phyloP scores from a whole-genome alignment of 1,139 yeast species.

The Blastobotrys indianensis region DNA sequence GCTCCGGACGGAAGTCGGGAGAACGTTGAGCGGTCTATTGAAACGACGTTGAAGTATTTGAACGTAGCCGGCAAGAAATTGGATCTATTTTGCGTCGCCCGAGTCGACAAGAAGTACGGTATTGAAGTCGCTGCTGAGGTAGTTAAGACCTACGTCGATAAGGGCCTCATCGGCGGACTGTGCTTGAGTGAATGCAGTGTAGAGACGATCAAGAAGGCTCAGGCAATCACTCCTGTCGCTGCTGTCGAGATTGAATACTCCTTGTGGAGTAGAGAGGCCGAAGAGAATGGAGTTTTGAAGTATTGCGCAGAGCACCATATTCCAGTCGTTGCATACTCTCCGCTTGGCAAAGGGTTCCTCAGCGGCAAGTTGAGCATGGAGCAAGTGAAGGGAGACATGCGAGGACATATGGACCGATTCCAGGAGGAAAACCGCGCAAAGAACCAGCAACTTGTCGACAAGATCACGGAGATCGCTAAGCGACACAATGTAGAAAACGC shows the following conservation, averaged over 20 bases:
- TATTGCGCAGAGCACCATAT: slow-evolving; percentile 48
- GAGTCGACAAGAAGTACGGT: slow-evolving; percentile 49
- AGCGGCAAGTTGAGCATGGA: slow-evolving; percentile 49
- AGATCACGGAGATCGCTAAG: slow-evolving; percentile 43
- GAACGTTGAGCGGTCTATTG: slow-evolving; percentile 32
- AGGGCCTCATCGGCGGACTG: slow-evolving; percentile 50
- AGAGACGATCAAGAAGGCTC: slow-evolving; percentile 53
- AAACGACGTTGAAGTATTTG: slow-evolving; percentile 42
- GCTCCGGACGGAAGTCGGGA: slow-evolving; percentile 2
- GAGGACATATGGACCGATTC: slow-evolving; percentile 49
- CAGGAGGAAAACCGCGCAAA: slow-evolving; percentile 47
- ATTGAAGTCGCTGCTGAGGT: slow-evolving; percentile 31
- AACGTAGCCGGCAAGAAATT: slow-evolving; percentile 30
- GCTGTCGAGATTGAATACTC: slow-evolving; percentile 76
- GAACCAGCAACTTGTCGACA: slow-evolving; percentile 47
- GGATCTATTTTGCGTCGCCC: slow-evolving; percentile 63
- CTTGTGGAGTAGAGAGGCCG: slow-evolving; percentile 54
- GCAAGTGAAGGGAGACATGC: background rate
- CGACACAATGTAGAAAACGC: slow-evolving; percentile 49
- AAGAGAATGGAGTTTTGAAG: slow-evolving; percentile 56
- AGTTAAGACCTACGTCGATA: slow-evolving; percentile 27
- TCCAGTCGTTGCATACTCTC: slow-evolving; percentile 74
- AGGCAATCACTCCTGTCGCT: slow-evolving; percentile 45
- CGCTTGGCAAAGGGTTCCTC: slow-evolving; percentile 68
- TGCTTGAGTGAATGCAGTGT: slow-evolving; percentile 65